Conservation (phyloP, 2,329 filamentous ascomycete genomes). For the Monosporascus sp. region DNA sequence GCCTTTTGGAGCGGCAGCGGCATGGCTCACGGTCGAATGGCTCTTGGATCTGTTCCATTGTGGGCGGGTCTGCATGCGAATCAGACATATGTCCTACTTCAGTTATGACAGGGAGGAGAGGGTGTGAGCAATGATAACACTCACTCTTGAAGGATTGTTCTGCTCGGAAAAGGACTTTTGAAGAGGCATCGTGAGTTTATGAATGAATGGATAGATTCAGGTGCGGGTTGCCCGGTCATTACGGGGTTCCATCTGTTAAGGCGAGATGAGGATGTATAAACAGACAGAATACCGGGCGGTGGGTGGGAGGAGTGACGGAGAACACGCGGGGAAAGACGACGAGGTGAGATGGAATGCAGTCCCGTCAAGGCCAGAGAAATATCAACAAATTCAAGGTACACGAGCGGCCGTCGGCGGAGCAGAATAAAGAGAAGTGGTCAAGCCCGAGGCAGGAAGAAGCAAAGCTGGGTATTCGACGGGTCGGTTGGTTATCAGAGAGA, state of each 20-base stretch:
- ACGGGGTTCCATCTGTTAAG: not conserved
- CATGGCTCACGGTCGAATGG: constrained; percentile 36
- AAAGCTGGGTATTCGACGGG: no score
- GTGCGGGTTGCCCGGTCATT: not conserved
- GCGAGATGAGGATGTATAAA: not conserved
- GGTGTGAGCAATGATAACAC: constrained; percentile 3
- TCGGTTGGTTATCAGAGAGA: no score
- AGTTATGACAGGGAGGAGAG: not conserved
- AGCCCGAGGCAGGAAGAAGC: no score
- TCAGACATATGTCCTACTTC: not conserved
- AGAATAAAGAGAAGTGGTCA: no score
- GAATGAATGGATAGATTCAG: constrained; percentile 13
- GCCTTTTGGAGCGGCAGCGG: constrained; percentile 18
- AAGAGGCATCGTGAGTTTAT: constrained; percentile 30
- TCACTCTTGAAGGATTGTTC: constrained; percentile 25
- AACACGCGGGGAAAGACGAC: no score
- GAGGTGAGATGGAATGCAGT: no score
- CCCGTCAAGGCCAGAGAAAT: no score
- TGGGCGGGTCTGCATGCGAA: constrained; percentile 18
- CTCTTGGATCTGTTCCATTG: constrained; percentile 53
- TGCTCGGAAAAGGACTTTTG: constrained; percentile 37
- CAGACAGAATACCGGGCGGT: not conserved
- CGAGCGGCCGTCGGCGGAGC: no score
- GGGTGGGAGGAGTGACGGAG: not conserved
- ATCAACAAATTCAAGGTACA: no score